Base-by-base conservation (phyloP, 2,329 filamentous ascomycete genomes). In the Ceratocystis lukuohia region DNA sequence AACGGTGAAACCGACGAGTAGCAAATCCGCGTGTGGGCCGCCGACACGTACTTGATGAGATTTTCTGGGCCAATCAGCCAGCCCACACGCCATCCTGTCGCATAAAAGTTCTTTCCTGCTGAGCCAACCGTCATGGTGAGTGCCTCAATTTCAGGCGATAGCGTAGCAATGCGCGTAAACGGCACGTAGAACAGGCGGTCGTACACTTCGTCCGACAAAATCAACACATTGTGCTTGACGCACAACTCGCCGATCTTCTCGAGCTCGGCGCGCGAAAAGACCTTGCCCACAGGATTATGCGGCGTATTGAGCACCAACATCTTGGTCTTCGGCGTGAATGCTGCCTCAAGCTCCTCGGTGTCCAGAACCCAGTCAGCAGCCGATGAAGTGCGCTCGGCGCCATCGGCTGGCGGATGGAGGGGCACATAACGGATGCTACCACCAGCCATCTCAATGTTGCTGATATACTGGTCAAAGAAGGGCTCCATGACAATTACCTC, bases 401-500 rank as follows among this genome's bases (percentile, higher is more conserved):
- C 94, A 59, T 91, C 86, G 69, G 83, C 81, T 8, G 94, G 94
- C 33, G 94, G 93, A 69, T 94, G 89, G 74, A 99, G 80, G n/a
- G 94, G 92, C 28, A 97, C 93, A 74, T 96, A 97, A 71, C 93
- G 88, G 70, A 97, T 90, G 74, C 88, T 95, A 70, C 94, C 94
- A 64, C 94, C 94, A 0, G 94, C 87, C 92, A 99, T 97, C 76
- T 96, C 89, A 70, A 99, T 97, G 77, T 99, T 99, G 80, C 88
- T 91, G 71, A 99, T 96, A 75, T 97, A 96, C 86, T 99, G 94
- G 77, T 99, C 94, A 74, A 97, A 99, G 78, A 96, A 99, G 10
- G 94, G 94, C 78, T 99, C 94, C 74, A 99, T 96, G 66, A 99
- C 84, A 70, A 99, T 96, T 70, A 96, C 94, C 76, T 99, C 94